Evolutionary conservation across 331 rosid species (phyloP).

Genomic region (Cucumis variabilis): DNA sequence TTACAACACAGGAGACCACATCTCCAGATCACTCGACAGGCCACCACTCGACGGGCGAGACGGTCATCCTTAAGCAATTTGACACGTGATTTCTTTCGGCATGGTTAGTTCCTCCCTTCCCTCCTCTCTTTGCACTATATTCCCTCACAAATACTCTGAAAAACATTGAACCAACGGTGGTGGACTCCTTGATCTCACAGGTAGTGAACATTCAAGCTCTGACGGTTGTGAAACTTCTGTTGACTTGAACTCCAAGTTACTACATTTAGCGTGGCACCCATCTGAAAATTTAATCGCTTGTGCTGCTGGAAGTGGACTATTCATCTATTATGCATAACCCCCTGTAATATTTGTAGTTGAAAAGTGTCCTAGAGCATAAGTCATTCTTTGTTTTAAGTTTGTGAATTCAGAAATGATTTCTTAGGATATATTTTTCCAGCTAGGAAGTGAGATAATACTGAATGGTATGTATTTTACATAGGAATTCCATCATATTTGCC

Average conservation of each 20-base stretch:
- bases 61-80: conserved; percentile 63
- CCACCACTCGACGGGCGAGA: conserved; percentile 51
- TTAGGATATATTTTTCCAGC: conserved; percentile 1
- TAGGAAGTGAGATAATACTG: background rate
- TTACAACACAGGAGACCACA: conserved; percentile 44
- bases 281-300: conserved; percentile 60
- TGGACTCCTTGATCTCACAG: conserved; percentile 43
- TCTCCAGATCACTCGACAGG: conserved; percentile 46
- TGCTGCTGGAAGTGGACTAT: conserved; percentile 64
- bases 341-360: conserved; percentile 32
- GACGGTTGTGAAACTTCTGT: conserved; percentile 35
- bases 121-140: background rate
- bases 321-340: conserved; percentile 53
- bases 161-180: background rate
- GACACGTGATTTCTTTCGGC: conserved; percentile 58
- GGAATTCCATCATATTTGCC: background rate
- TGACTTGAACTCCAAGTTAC: conserved; percentile 50
- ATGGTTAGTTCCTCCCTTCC: conserved; percentile 42
- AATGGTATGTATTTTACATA: background rate
- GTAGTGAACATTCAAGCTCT: conserved; percentile 44
- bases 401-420: background rate
- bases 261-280: conserved; percentile 76
- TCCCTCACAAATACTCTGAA: background rate
- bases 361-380: background rate
- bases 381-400: conserved; percentile 1